These are phyloP conservation scores for Fragaria vesca DNA, from an alignment of 306 rosid species.

Conservation along the genomic window DNA sequence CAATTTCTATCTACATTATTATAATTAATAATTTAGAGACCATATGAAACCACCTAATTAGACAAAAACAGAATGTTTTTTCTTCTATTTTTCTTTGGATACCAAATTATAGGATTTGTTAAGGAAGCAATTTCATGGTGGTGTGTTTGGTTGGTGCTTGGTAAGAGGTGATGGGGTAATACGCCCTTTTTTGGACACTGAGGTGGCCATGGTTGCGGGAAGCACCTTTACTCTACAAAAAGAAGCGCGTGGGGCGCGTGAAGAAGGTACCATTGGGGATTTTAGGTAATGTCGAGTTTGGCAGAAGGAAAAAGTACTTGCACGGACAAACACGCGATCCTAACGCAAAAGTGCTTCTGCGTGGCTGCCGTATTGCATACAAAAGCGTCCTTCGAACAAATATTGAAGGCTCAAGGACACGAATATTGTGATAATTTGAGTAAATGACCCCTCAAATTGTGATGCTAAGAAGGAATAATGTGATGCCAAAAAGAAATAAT, in stretches of 20 bases:
- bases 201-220: not conserved
- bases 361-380: not conserved
- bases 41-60: not conserved
- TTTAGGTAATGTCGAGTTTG: not conserved
- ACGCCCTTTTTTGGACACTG: not conserved
- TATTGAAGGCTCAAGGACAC: not conserved
- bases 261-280: not conserved
- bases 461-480: too few species aligned
- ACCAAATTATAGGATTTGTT: not conserved
- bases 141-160: not conserved
- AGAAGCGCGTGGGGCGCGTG: not conserved
- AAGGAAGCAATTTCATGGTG: not conserved
- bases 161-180: not conserved
- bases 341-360: not conserved
- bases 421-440: not conserved
- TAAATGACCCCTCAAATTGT: too few species aligned
- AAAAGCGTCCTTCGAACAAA: not conserved
- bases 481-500: too few species aligned
- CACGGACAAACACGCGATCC: not conserved
- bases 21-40: not conserved
- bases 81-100: not conserved
- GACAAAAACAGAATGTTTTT: not conserved
- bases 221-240: not conserved
- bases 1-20: not conserved
- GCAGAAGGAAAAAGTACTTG: not conserved